Conservation (phyloP, 805 yeast species). For the Priceomyces castillae region DNA sequence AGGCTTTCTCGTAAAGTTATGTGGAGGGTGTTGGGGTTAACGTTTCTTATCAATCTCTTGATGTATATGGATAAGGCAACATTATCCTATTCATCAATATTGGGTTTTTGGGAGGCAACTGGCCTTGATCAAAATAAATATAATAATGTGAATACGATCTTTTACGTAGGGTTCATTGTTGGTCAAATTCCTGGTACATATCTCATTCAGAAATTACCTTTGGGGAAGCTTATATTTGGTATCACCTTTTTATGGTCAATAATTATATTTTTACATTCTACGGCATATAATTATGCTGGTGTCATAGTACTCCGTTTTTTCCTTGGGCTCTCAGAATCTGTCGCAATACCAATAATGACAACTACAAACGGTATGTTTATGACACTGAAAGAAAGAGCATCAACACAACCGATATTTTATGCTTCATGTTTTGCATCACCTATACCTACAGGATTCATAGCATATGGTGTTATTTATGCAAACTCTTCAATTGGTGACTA, state of each 20-base stretch:
- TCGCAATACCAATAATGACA: slow-evolving; percentile 27
- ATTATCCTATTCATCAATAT: slow-evolving; percentile 46
- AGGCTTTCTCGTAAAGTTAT: slow-evolving; percentile 1
- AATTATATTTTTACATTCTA: slow-evolving; percentile 45
- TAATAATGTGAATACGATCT: slow-evolving; percentile 46
- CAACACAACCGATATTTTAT: slow-evolving; percentile 52
- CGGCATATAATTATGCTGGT: slow-evolving; percentile 44
- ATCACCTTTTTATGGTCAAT: slow-evolving; percentile 38
- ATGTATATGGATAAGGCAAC: slow-evolving; percentile 52
- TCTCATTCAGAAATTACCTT: slow-evolving; percentile 15
- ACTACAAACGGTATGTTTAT: slow-evolving; percentile 49
- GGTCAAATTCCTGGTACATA: slow-evolving; percentile 33
- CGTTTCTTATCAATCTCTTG: slow-evolving; percentile 30
- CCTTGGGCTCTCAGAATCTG: slow-evolving; percentile 39
- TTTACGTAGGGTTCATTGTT: slow-evolving; percentile 47
- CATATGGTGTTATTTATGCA: slow-evolving; percentile 31
- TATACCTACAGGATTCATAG: slow-evolving; percentile 49
- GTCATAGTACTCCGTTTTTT: slow-evolving; percentile 47
- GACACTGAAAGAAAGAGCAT: slow-evolving; percentile 42
- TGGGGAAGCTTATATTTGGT: slow-evolving; percentile 20
- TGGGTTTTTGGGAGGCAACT: slow-evolving; percentile 46
- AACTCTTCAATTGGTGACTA: slow-evolving; percentile 31
- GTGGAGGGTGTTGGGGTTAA: slow-evolving; percentile 5
- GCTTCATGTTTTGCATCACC: slow-evolving; percentile 42
- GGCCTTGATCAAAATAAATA: slow-evolving; percentile 42